These are phyloP conservation scores for Dillenia turbinata DNA, from an alignment of 164 flowering plant species.

Conservation along the genomic window DNA sequence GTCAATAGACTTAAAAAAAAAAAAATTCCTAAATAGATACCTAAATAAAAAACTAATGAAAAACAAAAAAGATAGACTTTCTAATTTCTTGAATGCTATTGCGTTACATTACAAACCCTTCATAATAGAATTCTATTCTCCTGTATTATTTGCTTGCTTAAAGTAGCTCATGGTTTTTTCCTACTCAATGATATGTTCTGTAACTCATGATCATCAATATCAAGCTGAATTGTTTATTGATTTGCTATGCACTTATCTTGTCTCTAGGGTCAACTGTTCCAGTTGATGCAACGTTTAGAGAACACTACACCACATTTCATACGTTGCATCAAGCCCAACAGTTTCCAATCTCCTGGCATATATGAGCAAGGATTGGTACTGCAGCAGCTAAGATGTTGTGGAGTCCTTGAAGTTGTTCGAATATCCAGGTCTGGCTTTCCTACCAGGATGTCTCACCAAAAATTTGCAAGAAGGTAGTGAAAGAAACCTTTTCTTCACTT, in stretches of 20 bases:
- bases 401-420: conserved; percentile 95
- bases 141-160: too few relatives aligned
- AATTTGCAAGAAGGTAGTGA: conserved; percentile 88
- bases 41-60: too few relatives aligned
- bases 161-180: too few relatives aligned
- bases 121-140: too few relatives aligned
- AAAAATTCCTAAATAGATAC: too few relatives aligned
- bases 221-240: too few relatives aligned
- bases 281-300: conserved; percentile 88
- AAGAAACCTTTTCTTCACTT: neutral
- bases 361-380: conserved; percentile 88
- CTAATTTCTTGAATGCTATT: too few relatives aligned
- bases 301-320: conserved; percentile 97
- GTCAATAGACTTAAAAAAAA: too few relatives aligned
- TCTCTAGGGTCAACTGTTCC: conserved; percentile 80
- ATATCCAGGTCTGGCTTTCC: conserved; percentile 98
- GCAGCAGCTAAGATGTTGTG: conserved; percentile 96
- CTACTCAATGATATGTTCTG: neutral
- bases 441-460: conserved; percentile 92
- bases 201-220: too few relatives aligned
- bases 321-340: conserved; percentile 95
- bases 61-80: too few relatives aligned
- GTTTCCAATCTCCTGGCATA: conserved; percentile 65
- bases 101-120: too few relatives aligned
- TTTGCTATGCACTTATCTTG: too few relatives aligned